A percentile compares a stretch with the other conserved stretches of the same genome.
Evolutionary conservation across 495 filamentous ascomycete species (phyloP).

Genomic region (Lentithecium fluviatile): DNA sequence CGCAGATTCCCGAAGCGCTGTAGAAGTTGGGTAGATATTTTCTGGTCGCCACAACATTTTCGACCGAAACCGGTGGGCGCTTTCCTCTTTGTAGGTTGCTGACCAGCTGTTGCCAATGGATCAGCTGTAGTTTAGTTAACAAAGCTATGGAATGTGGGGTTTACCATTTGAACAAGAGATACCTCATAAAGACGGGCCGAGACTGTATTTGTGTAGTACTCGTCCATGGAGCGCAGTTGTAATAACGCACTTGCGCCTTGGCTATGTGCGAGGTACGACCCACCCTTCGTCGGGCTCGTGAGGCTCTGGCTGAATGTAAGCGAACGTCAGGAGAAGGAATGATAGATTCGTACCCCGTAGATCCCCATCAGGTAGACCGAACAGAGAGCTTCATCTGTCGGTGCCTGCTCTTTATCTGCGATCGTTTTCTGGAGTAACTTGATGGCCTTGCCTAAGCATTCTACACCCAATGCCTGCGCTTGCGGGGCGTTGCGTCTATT

Average conservation of each 20-base stretch:
- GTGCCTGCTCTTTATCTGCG: conserved; percentile 7
- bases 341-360: conserved; percentile 15
- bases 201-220: conserved; percentile 15
- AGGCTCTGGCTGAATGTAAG: conserved; percentile 16
- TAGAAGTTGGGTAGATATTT: conserved; percentile 1
- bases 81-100: conserved; percentile 14
- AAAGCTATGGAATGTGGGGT: not conserved
- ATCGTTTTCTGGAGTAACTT: conserved; percentile 20
- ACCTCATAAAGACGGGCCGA: conserved; percentile 21
- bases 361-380: conserved; percentile 26
- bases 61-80: conserved; percentile 3
- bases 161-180: conserved; percentile 17
- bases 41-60: not conserved
- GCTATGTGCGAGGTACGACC: conserved; percentile 19
- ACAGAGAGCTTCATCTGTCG: conserved; percentile 11
- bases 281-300: conserved; percentile 3
- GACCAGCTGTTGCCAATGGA: conserved; percentile 10
- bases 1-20: conserved; percentile 14
- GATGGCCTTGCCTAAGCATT: conserved; percentile 23
- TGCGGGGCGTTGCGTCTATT: conserved; percentile 10
- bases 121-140: conserved; percentile 1
- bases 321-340: not conserved
- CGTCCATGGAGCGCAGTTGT: conserved; percentile 11
- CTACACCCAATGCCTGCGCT: conserved; percentile 13
- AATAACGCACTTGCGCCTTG: conserved; percentile 18